Conservation (phyloP, 1,284 basidiomycete genomes). For the Athelia sp. region DNA sequence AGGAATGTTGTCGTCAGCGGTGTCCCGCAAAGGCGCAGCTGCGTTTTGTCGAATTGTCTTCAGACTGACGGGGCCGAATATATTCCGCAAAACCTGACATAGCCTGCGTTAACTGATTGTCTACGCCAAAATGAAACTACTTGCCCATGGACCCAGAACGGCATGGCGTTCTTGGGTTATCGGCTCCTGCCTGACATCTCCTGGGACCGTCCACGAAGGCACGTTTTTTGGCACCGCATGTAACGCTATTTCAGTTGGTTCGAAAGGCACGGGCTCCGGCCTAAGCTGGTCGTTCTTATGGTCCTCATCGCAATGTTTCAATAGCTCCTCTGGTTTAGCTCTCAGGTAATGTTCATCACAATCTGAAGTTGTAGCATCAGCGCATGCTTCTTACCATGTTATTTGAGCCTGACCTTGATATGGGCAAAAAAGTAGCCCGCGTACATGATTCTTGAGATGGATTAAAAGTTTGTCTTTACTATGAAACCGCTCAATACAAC, state of each 20-base stretch:
- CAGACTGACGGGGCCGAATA: constrained; percentile 36
- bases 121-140: constrained; percentile 9
- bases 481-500: constrained; percentile 34
- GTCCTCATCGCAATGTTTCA: constrained; percentile 27
- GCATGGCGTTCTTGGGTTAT: constrained; percentile 46
- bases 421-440: constrained; percentile 36
- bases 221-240: constrained; percentile 30
- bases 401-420: constrained; percentile 36
- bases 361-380: constrained; percentile 20
- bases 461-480: constrained; percentile 24
- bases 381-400: constrained; percentile 3
- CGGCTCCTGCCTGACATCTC: constrained; percentile 31
- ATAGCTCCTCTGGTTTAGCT: constrained; percentile 28
- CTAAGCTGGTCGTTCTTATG: constrained; percentile 28
- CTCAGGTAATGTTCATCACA: constrained; percentile 36
- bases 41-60: constrained; percentile 28
- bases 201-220: constrained; percentile 44
- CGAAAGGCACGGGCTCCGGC: constrained; percentile 27
- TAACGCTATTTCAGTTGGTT: constrained; percentile 23
- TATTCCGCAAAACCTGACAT: constrained; percentile 38
- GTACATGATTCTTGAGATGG: constrained; percentile 44
- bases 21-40: constrained; percentile 22
- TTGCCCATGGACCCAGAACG: constrained; percentile 48
- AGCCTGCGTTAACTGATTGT: neutral
- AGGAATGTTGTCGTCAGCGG: constrained; percentile 2